phyloP scores from a whole-genome alignment of 2,329 filamentous ascomycete species.

The Fusarium sp. region DNA sequence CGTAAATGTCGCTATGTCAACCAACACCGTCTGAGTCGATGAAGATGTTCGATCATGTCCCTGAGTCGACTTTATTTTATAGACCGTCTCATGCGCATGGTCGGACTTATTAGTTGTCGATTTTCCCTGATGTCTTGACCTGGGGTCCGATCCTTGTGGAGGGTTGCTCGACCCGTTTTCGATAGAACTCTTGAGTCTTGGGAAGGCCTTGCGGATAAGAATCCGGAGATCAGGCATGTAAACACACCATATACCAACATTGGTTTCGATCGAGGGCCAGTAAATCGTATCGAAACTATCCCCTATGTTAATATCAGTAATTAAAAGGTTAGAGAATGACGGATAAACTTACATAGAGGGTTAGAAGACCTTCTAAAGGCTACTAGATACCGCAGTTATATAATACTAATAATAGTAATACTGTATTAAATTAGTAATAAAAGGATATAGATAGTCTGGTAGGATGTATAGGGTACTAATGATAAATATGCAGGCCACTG shows the following conservation, averaged over 20 bases:
- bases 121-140: background rate
- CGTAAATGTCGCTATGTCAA: background rate
- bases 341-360: conserved; percentile 3
- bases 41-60: background rate
- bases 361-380: conserved; percentile 9
- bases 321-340: accelerated
- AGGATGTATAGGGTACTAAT: conserved; percentile 13
- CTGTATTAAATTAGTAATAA: background rate
- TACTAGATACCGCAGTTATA: conserved; percentile 1
- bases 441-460: background rate
- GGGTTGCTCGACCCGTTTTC: background rate
- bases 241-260: conserved; percentile 1
- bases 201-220: background rate
- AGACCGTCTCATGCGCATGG: background rate
- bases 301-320: background rate
- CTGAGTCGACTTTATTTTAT: background rate
- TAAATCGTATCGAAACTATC: conserved; percentile 9
- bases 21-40: background rate
- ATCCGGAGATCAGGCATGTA: conserved; percentile 11
- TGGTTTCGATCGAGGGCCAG: conserved; percentile 13
- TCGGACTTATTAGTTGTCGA: background rate
- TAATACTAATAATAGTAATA: conserved; percentile 17
- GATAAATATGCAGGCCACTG: conserved; percentile 10
- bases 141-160: background rate
- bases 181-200: background rate